phyloP scores from a whole-genome alignment of 805 yeast species.

The Schizosaccharomyces lindneri region DNA sequence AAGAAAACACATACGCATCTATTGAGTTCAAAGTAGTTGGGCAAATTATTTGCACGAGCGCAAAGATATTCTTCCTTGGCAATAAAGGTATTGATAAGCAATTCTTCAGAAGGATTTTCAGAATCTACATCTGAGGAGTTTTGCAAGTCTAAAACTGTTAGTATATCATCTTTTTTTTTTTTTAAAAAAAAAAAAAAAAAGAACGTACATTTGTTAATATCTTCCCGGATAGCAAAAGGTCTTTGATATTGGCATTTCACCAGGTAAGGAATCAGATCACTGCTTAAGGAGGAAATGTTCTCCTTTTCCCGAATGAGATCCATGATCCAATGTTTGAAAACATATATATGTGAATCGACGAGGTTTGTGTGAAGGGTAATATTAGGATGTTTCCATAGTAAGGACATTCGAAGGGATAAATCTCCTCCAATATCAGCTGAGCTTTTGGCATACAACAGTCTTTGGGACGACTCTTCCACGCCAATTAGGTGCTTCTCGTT shows the following conservation, averaged over 20 bases:
- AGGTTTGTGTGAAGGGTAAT: conserved; percentile 52
- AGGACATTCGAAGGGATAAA: conserved; percentile 54
- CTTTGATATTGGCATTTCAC: conserved; percentile 8
- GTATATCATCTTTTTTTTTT: no score
- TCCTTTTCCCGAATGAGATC: conserved; percentile 21
- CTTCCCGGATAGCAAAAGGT: not conserved
- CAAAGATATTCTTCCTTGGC: conserved; percentile 41
- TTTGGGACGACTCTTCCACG: not conserved
- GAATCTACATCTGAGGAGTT: conserved; percentile 20
- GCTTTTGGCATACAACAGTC: conserved; percentile 12
- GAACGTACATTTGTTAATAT: not conserved
- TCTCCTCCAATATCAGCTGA: conserved; percentile 48
- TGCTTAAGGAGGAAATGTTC: conserved; percentile 7
- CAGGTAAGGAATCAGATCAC: not conserved
- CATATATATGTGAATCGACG: conserved; percentile 47
- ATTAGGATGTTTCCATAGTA: conserved; percentile 73
- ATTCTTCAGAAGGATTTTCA: not conserved
- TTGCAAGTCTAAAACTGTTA: conserved; percentile 74
- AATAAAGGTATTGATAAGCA: conserved; percentile 33
- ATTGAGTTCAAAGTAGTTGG: conserved; percentile 76
- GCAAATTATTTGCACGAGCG: conserved; percentile 51
- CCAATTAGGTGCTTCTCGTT: not conserved
- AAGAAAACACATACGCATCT: conserved; percentile 23
- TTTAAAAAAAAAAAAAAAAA: no score
- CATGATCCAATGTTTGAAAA: conserved; percentile 31